Base-by-base conservation (phyloP, 164 flowering plant genomes). In the Magnolia kwangsiensis region DNA sequence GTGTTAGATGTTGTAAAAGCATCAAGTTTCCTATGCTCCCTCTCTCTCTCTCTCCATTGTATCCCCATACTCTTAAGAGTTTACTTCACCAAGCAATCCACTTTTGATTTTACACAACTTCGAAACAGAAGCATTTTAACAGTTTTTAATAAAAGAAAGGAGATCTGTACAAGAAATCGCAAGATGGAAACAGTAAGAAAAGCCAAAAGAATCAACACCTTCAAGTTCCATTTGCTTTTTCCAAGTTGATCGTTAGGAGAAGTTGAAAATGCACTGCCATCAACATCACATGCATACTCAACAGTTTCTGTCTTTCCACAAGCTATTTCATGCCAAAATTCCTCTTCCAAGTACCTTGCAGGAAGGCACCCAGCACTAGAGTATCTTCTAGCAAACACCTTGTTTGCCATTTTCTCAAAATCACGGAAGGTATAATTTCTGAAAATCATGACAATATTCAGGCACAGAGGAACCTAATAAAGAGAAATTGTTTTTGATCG, bases 181-280 rank as follows among this genome's bases (percentile, higher is more conserved):
- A 73, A n/a, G 68, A 29, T 24, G 55, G 61, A 70, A 73, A 21
- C 16, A 51, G 1, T 8, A 73, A 19, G 20, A 63, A 61, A 72
- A 16, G 63, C 67, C 11, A 59, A 72, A 65, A 70, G 64, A 61
- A 76, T 79, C 14, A 79, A 80, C 78, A 96, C 99, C 98, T 94
- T 94, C 80, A 96, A 83, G 85, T 96, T 96, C 98, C 98, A 96
- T 82, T 89, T 93, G 92, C 99, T 96, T 78, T 80, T 89, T 67
- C 98, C 99, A 86, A 96, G 96, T 55, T 81, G 90, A 81, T 94
- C 97, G 80, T 6, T 76, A 49, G 91, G 88, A 77, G 97, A 94
- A 81, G 92, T 87, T 75, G 99, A 96, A 81, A 96, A 96, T 73
- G 99, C 99, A 87, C 99, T 96, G 78, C 99, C 99, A 87, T 96